phyloP scores from a whole-genome alignment of 495 filamentous ascomycete genomes.

The Aspergillus sclerotioniger region DNA sequence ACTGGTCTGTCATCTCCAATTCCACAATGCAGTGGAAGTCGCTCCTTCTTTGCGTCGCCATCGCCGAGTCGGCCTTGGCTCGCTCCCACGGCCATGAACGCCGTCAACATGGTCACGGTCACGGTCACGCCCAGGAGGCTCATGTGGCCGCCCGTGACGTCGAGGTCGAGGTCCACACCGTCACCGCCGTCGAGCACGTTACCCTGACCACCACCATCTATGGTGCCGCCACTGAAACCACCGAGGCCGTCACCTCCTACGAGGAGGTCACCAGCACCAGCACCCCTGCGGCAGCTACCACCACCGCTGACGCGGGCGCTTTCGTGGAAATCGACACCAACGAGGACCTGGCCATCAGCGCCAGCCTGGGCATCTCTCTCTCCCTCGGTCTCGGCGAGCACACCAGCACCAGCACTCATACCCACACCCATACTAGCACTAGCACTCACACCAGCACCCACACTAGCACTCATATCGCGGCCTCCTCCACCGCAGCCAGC shows the following conservation, averaged over 20 bases:
- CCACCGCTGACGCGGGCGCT: background rate
- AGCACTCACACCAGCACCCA: background rate
- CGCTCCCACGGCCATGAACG: constrained; percentile 23
- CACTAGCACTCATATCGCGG: background rate
- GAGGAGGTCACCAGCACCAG: constrained; percentile 7
- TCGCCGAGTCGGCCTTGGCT: constrained; percentile 25
- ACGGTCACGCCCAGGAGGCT: constrained; percentile 9
- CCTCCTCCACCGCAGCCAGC: background rate
- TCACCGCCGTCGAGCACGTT: constrained; percentile 21
- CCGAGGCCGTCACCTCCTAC: constrained; percentile 8
- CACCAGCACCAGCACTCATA: constrained; percentile 10
- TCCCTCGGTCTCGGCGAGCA: background rate
- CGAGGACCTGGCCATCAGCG: background rate
- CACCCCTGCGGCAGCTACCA: constrained; percentile 16
- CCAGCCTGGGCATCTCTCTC: constrained; percentile 5
- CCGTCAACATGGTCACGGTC: constrained; percentile 20
- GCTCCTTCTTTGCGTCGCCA: constrained; percentile 21
- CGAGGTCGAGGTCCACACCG: constrained; percentile 11
- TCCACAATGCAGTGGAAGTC: constrained; percentile 31
- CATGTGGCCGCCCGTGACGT: constrained; percentile 15
- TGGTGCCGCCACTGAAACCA: background rate
- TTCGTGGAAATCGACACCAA: constrained; percentile 3
- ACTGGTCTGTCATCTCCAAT: background rate
- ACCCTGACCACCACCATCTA: constrained; percentile 31
- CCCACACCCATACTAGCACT: background rate